These are phyloP conservation scores for Ascosphaera acerosa DNA, from an alignment of 2,329 filamentous ascomycete species.

Conservation along the genomic window DNA sequence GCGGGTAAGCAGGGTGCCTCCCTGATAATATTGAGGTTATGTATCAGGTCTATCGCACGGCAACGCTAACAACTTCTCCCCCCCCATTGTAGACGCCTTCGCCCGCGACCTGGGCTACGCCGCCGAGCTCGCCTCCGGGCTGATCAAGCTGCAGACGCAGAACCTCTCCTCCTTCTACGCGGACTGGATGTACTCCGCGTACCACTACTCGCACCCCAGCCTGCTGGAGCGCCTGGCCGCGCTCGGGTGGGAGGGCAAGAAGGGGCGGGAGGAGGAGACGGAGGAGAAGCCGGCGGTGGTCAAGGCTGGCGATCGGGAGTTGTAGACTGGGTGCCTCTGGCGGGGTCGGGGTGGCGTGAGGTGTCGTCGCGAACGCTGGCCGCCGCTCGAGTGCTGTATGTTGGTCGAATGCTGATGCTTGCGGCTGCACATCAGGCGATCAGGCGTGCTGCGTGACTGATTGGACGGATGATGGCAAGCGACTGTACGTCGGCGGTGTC, in stretches of 20 bases:
- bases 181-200: slow-evolving; percentile 93
- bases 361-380: too few species aligned
- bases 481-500: too few species aligned
- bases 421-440: too few species aligned
- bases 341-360: too few species aligned
- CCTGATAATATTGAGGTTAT: too few species aligned
- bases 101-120: slow-evolving; percentile 65
- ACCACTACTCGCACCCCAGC: slow-evolving; percentile 96
- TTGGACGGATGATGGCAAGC: too few species aligned
- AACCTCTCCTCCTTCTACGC: slow-evolving; percentile 98
- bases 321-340: slow-evolving; percentile 30
- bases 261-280: slow-evolving; percentile 21
- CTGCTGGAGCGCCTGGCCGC: slow-evolving; percentile 80
- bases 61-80: too few species aligned
- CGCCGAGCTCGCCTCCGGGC: slow-evolving; percentile 54
- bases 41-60: background rate
- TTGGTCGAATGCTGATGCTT: too few species aligned
- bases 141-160: slow-evolving; percentile 95
- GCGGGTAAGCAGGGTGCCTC: slow-evolving; percentile 31
- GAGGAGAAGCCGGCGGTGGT: slow-evolving; percentile 29
- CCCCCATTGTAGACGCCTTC: slow-evolving; percentile 50
- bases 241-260: slow-evolving; percentile 53
- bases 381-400: too few species aligned
- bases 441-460: too few species aligned
- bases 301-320: slow-evolving; percentile 50